Percentiles rank a stretch among this genome's conserved stretches.
Conservation (phyloP, 2,329 filamentous ascomycete species). For the Aspergillus intermedius region DNA sequence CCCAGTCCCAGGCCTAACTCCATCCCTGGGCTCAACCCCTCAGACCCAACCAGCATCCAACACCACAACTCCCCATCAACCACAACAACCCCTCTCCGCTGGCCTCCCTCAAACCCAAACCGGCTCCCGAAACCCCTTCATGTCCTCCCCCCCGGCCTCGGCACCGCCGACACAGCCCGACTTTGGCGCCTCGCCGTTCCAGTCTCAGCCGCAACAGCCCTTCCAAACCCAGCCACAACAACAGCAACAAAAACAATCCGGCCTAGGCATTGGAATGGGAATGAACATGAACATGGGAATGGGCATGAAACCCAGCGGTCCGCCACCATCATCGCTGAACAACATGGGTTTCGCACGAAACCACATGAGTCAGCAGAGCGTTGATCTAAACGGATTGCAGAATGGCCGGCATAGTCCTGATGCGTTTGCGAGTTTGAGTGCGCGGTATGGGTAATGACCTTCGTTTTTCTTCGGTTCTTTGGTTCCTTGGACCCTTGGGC, state of each 20-base stretch:
- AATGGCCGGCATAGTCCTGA: constrained; percentile 46
- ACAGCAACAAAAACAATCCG: constrained; percentile 4
- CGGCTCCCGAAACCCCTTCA: constrained; percentile 22
- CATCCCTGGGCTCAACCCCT: constrained; percentile 15
- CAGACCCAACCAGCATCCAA: constrained; percentile 18
- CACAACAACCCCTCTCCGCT: constrained; percentile 12
- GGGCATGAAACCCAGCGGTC: constrained; percentile 7
- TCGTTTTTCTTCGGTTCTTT: constrained; percentile 1
- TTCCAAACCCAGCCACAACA: not conserved
- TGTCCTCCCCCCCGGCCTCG: constrained; percentile 5
- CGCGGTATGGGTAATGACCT: constrained; percentile 32
- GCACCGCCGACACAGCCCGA: not conserved
- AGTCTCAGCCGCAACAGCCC: not conserved
- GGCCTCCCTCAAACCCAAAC: constrained; percentile 15
- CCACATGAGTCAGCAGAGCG: constrained; percentile 44
- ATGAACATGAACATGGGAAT: constrained; percentile 2
- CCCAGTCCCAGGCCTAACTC: constrained; percentile 14
- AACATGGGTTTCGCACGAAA: constrained; percentile 14
- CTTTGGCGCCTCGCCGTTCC: not conserved
- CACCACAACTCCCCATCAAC: constrained; percentile 6
- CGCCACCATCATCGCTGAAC: constrained; percentile 11
- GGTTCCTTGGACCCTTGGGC: constrained; percentile 1
- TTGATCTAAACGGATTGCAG: constrained; percentile 42
- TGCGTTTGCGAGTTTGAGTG: constrained; percentile 45
- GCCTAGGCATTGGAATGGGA: constrained; percentile 6